These are phyloP conservation scores for Simplicillium aogashimaense DNA, from an alignment of 2,329 filamentous ascomycete genomes.

Conservation along the genomic window DNA sequence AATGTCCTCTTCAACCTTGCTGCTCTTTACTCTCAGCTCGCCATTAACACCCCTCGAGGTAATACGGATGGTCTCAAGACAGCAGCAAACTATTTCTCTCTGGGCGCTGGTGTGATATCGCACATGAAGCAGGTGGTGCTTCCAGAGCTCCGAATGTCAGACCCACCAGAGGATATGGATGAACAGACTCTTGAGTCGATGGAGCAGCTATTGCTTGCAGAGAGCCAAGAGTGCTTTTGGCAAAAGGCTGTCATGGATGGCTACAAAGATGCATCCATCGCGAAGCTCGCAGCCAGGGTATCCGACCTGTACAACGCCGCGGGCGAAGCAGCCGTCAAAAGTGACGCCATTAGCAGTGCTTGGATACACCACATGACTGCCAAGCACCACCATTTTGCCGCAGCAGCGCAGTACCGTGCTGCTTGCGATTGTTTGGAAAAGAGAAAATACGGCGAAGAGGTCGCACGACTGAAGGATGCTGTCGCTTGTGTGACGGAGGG, in stretches of 20 bases:
- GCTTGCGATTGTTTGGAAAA: slow-evolving; percentile 90
- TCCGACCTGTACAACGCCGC: slow-evolving; percentile 84
- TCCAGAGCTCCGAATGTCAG: slow-evolving; percentile 69
- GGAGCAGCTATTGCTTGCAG: slow-evolving; percentile 74
- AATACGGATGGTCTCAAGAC: slow-evolving; percentile 76
- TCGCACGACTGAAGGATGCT: slow-evolving; percentile 75
- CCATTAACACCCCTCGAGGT: slow-evolving; percentile 66
- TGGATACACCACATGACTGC: slow-evolving; percentile 98
- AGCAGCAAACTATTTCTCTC: slow-evolving; percentile 83
- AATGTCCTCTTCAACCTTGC: slow-evolving; percentile 92
- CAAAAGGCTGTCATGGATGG: slow-evolving; percentile 91
- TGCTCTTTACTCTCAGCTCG: slow-evolving; percentile 87
- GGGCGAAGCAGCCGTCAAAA: slow-evolving; percentile 78
- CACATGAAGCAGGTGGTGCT: slow-evolving; percentile 70
- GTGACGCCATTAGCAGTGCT: slow-evolving; percentile 78
- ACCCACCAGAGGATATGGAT: slow-evolving; percentile 94
- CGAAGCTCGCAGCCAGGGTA: slow-evolving; percentile 79
- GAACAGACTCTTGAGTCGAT: slow-evolving; percentile 74
- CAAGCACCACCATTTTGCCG: slow-evolving; percentile 95
- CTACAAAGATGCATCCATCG: slow-evolving; percentile 85
- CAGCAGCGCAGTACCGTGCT: slow-evolving; percentile 85
- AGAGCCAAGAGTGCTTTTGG: slow-evolving; percentile 98
- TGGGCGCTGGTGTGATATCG: slow-evolving; percentile 72
- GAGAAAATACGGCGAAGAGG: slow-evolving; percentile 88
- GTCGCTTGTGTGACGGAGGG: slow-evolving; percentile 77